A percentile compares a stretch with the other conserved stretches of the same genome.
Evolutionary conservation across 768 basidiomycete species (phyloP).

Genomic region (Lenzites betulinus): DNA sequence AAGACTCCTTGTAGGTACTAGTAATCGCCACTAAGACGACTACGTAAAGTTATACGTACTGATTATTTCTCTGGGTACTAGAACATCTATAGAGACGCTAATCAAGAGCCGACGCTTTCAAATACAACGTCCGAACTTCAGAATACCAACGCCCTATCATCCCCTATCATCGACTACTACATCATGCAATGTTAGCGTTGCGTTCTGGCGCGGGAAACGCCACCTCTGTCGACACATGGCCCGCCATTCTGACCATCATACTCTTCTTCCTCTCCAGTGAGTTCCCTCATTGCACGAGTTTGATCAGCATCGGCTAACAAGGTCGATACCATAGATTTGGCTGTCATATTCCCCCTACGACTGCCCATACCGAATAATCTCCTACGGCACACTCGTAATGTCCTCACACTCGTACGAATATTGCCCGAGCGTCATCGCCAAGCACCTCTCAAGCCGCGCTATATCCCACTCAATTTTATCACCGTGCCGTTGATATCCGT

Average conservation of each 20-base stretch:
- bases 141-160: no score
- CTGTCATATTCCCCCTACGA: slow-evolving; percentile 28
- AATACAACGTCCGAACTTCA: no score
- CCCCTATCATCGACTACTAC: no score
- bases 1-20: no score
- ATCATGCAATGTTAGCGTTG: background rate
- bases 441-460: background rate
- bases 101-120: no score
- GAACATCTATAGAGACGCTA: no score
- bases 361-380: slow-evolving; percentile 17
- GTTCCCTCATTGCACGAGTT: background rate
- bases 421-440: background rate
- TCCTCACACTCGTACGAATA: slow-evolving; percentile 1
- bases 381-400: background rate
- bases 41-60: no score
- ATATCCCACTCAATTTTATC: slow-evolving; percentile 33
- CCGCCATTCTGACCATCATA: slow-evolving; percentile 28
- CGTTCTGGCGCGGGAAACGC: background rate
- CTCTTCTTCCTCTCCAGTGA: slow-evolving; percentile 33
- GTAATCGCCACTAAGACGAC: no score
- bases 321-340: slow-evolving; percentile 21
- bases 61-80: no score
- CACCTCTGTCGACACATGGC: slow-evolving; percentile 25
- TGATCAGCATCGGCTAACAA: background rate
- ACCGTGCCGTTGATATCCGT: slow-evolving; percentile 35